Evolutionary conservation across 371 early-diverging fungal species (phyloP).

Genomic region (Mortierella sp.): DNA sequence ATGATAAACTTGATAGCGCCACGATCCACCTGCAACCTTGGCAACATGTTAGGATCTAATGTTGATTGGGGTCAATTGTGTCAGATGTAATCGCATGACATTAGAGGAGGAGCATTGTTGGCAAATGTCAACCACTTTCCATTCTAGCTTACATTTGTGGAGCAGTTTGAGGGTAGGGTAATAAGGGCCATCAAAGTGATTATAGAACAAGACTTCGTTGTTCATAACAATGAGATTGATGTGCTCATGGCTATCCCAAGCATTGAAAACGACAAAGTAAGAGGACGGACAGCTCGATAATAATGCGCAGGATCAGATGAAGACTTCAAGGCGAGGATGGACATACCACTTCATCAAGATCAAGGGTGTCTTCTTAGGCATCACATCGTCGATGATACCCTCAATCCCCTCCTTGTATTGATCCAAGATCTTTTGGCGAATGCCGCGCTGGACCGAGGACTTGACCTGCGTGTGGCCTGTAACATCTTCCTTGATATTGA

Average conservation of each 20-base stretch:
- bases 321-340: neutral
- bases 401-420: slow-evolving; percentile 87
- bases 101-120: neutral
- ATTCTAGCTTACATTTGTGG: slow-evolving; percentile 81
- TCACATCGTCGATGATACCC: slow-evolving; percentile 86
- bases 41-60: slow-evolving; percentile 92
- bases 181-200: slow-evolving; percentile 93
- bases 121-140: neutral
- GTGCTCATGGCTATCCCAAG: slow-evolving; percentile 82
- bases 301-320: neutral
- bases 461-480: slow-evolving; percentile 90
- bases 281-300: too few relatives aligned
- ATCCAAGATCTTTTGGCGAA: slow-evolving; percentile 87
- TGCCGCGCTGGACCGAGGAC: slow-evolving; percentile 90
- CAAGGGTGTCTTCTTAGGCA: slow-evolving; percentile 93
- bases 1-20: slow-evolving; percentile 98
- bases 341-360: slow-evolving; percentile 87
- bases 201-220: slow-evolving; percentile 90
- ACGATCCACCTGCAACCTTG: slow-evolving; percentile 92
- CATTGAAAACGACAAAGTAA: too few relatives aligned
- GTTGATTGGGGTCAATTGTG: neutral
- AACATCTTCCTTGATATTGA: slow-evolving; percentile 80
- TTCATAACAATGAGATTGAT: slow-evolving; percentile 84
- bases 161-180: slow-evolving; percentile 88
- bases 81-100: neutral